Evolutionary conservation across 495 filamentous ascomycete species (phyloP), one percentile per base, ranked within the genome.

Genomic region (Penicillium silybi): DNA sequence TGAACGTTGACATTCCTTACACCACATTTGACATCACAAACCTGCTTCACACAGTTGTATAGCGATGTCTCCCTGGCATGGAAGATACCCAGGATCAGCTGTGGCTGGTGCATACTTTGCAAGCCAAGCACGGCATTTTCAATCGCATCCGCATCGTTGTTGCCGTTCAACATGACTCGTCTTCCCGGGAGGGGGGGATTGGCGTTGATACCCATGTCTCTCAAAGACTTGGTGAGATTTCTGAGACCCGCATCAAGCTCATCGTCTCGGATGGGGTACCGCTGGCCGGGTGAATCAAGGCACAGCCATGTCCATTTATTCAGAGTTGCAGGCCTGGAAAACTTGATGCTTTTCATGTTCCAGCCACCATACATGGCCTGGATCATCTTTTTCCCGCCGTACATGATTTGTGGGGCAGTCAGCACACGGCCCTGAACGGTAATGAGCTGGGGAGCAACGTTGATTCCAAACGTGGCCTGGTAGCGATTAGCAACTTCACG

Each of bases 31-130:
- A 85, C 61, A 56, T 95, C 89, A 4, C 78, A 86, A 15, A 82
- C 58, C 32, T 65, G 73, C 67, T 95, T 95, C 59, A 95, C 70
- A 18, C 62, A 71, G 56, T 83, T 82, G 66, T 95, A 95, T 4
- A 82, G 59, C 0, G 64, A 62, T 3, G 74, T 64, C 26, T 80
- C 71, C 3, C 71, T 69, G n/a, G 37, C 57, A 1, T 77, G 78
- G 0, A 92, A 69, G 25, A 92, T 67, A 13, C 87, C 78, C 7
- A 92, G 66, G 0, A 93, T 71, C n/a, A 90, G 61, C 4, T 66
- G 44, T 1, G 74, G 69, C 10, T 71, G 64, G 11, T 65, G 46
- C 1, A 68, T 58, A 0, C 18, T 11, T 18, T 77, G 62, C 34
- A 80, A 70, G 0, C 41, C 22, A 13, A 37, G 20, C 26, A 75